Percentiles rank a stretch among this genome's conserved stretches.
Evolutionary conservation across 768 basidiomycete species (phyloP).

Genomic region (Suillus occidentalis): DNA sequence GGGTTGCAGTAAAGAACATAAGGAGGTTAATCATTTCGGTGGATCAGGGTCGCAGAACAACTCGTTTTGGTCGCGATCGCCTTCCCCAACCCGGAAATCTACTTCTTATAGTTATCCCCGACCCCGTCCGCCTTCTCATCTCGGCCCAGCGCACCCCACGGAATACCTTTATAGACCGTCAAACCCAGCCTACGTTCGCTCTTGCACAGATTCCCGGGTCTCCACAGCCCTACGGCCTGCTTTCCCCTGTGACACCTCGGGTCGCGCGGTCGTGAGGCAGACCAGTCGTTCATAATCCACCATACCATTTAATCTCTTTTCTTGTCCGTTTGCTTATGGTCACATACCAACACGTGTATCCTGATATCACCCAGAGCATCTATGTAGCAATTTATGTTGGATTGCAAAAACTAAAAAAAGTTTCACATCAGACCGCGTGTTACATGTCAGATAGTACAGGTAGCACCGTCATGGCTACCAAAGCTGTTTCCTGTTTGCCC

Average conservation of each 20-base stretch:
- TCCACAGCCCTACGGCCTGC: slow-evolving; percentile 34
- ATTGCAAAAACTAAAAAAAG: not conserved
- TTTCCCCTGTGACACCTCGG: slow-evolving; percentile 21
- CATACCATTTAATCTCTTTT: not conserved
- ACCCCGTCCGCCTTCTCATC: not conserved
- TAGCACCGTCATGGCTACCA: slow-evolving; percentile 5
- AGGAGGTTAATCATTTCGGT: slow-evolving; percentile 17
- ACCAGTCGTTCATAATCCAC: not conserved
- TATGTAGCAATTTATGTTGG: slow-evolving; percentile 5
- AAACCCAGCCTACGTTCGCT: slow-evolving; percentile 31
- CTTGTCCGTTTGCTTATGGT: not conserved
- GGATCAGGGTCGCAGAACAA: slow-evolving; percentile 7
- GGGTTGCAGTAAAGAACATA: slow-evolving; percentile 5
- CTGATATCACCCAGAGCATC: slow-evolving; percentile 1
- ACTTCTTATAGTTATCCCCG: slow-evolving; percentile 8
- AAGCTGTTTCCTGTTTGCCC: slow-evolving; percentile 8
- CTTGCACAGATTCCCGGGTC: slow-evolving; percentile 33
- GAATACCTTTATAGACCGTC: slow-evolving; percentile 32
- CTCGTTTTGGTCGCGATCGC: slow-evolving; percentile 10
- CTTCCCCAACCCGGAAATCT: slow-evolving; percentile 7
- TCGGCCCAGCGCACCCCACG: slow-evolving; percentile 11
- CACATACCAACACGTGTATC: slow-evolving; percentile 5
- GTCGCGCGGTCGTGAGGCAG: slow-evolving; percentile 1
- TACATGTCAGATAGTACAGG: slow-evolving; percentile 5
- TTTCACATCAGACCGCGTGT: not conserved